Evolutionary conservation across 2,329 filamentous ascomycete genomes (phyloP).

Genomic region (Trichoderma citrinoviride): DNA sequence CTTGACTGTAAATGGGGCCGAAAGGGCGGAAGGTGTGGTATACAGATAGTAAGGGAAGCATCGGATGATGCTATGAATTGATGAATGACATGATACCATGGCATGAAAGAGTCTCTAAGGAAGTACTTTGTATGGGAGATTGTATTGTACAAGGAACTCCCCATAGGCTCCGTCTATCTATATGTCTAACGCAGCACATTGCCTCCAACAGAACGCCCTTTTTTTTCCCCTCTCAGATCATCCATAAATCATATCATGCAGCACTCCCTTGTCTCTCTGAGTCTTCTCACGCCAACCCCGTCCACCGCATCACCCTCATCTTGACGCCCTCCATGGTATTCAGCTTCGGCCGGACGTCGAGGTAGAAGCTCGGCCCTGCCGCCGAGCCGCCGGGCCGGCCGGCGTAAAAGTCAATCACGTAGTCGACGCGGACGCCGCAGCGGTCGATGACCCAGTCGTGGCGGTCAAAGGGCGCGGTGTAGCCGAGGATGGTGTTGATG

Average conservation of each 20-base stretch:
- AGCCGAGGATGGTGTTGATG: constrained; percentile 81
- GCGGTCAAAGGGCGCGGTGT: constrained; percentile 86
- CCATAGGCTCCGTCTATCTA: background rate
- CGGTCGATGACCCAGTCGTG: constrained; percentile 97
- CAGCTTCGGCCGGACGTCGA: constrained; percentile 67
- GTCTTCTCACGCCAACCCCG: constrained; percentile 46
- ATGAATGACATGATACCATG: background rate
- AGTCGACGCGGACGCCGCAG: constrained; percentile 81
- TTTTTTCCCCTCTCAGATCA: background rate
- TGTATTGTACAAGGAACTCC: background rate
- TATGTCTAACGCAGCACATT: background rate
- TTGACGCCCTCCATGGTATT: constrained; percentile 66
- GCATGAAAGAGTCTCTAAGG: background rate
- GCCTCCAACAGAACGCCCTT: background rate
- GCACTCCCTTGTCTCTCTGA: accelerated
- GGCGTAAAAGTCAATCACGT: constrained; percentile 97
- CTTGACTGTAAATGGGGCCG: background rate
- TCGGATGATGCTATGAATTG: background rate
- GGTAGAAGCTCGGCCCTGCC: constrained; percentile 57
- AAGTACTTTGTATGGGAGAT: constrained; percentile 6
- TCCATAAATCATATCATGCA: constrained; percentile 6
- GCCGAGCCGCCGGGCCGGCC: constrained; percentile 51
- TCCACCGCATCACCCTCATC: constrained; percentile 57
- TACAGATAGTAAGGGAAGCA: constrained; percentile 1
- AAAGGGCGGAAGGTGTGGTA: background rate